Evolutionary conservation across 2,329 filamentous ascomycete genomes (phyloP).

Genomic region (Monosporascus ibericus): DNA sequence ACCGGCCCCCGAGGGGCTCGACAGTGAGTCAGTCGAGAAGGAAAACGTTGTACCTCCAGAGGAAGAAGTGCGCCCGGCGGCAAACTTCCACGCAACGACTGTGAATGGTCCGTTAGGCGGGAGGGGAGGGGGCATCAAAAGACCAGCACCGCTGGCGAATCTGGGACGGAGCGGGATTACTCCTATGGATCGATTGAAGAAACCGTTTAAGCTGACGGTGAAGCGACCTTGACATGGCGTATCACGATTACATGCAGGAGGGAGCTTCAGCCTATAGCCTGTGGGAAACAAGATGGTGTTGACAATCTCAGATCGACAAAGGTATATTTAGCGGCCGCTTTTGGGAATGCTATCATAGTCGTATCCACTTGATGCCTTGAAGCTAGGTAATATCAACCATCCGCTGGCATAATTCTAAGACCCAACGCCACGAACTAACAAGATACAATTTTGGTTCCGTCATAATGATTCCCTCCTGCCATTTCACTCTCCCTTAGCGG

Average conservation of each 20-base stretch:
- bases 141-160: slow-evolving; percentile 29
- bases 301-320: too few relatives aligned
- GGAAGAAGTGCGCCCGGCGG: slow-evolving; percentile 32
- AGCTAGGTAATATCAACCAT: too few relatives aligned
- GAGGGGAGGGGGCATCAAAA: slow-evolving; percentile 32
- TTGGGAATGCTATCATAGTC: too few relatives aligned
- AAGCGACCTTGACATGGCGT: slow-evolving; percentile 28
- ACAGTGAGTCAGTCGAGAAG: slow-evolving; percentile 14
- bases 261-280: too few relatives aligned
- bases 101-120: slow-evolving; percentile 30
- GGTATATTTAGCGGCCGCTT: too few relatives aligned
- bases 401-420: too few relatives aligned
- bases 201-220: slow-evolving; percentile 53
- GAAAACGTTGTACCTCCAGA: slow-evolving; percentile 24
- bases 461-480: neutral
- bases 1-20: slow-evolving; percentile 9
- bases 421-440: neutral
- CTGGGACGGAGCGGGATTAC: slow-evolving; percentile 37
- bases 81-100: slow-evolving; percentile 47
- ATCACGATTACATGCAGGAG: neutral
- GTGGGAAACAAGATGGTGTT: too few relatives aligned
- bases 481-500: slow-evolving; percentile 7
- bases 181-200: slow-evolving; percentile 44
- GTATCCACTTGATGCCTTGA: too few relatives aligned
- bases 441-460: neutral